Percentiles rank a stretch among this genome's conserved stretches.
These are phyloP conservation scores for Fallopia convolvulus DNA, from an alignment of 148 eudicot genomes.

Conservation along the genomic window DNA sequence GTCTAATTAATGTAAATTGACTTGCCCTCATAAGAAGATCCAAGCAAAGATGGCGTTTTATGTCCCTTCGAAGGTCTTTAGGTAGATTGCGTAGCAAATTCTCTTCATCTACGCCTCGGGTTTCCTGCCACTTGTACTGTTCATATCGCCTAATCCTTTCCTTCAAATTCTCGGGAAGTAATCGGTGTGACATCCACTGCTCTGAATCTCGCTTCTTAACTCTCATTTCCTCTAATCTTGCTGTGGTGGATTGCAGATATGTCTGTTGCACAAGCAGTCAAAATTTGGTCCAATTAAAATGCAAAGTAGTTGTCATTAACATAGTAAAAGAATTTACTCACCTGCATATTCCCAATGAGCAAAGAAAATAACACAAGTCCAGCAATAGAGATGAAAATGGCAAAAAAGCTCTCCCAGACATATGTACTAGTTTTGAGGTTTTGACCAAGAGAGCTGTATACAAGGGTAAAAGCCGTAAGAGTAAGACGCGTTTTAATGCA, in stretches of 20 bases:
- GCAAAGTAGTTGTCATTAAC: neutral
- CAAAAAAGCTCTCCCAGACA: slow-evolving; percentile 75
- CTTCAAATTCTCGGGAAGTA: slow-evolving; percentile 70
- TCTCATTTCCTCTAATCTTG: slow-evolving; percentile 87
- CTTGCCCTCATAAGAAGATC: slow-evolving; percentile 70
- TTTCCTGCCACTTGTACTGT: slow-evolving; percentile 96
- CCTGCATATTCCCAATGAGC: slow-evolving; percentile 99
- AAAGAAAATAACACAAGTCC: slow-evolving; percentile 84
- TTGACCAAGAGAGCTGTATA: slow-evolving; percentile 80
- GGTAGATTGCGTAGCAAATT: slow-evolving; percentile 67
- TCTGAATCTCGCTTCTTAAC: slow-evolving; percentile 88
- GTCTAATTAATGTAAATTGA: neutral
- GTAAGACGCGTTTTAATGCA: neutral
- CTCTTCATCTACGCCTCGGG: slow-evolving; percentile 91
- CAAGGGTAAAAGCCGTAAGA: neutral
- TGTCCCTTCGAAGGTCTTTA: slow-evolving; percentile 91
- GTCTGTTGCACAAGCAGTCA: slow-evolving; percentile 66
- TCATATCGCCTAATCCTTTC: slow-evolving; percentile 86
- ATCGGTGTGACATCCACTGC: slow-evolving; percentile 94
- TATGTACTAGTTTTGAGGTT: slow-evolving; percentile 76
- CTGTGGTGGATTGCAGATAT: slow-evolving; percentile 86
- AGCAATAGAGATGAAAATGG: slow-evolving; percentile 64
- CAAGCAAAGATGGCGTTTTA: slow-evolving; percentile 91
- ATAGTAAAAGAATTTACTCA: slow-evolving; percentile 17
- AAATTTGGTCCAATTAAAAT: neutral